Base-by-base conservation (phyloP, 2,329 filamentous ascomycete genomes). In the Xylaria multiplex region DNA sequence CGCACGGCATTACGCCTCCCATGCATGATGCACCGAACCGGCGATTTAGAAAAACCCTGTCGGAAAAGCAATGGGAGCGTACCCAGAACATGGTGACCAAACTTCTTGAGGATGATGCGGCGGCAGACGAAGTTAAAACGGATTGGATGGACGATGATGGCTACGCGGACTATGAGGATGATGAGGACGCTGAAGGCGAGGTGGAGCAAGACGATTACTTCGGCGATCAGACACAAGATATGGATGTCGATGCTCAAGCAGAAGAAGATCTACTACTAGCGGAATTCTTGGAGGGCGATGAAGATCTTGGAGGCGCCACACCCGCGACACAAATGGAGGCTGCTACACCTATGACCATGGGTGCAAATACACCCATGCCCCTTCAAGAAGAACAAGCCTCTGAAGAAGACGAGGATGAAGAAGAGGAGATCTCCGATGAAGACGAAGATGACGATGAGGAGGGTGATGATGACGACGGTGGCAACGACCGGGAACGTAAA, bases 11-110 rank as follows among this genome's bases (percentile, higher is more conserved):
- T 22, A 96, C 93, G 1, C 93, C 93, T 5, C 93, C 93, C 0
- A 92, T 97, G 89, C 91, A 93, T 75, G 93, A 92, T 81, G 93
- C 91, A 49, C 85, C 92, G 49, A 93, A 93, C 77, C 88, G 92
- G 32, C 87, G 93, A 37, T 97, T 97, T 79, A 88, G 93, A 64
- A 93, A 94, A 75, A 89, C 93, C 2, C 87, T 95, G 59, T 93
- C 90, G 66, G 90, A 93, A 64, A 90, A 93, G 66, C 92, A 94
- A 70, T 94, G 96, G 68, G 91, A 95, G 76, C 90, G 93, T 71
- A 93, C 95, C 56, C 93, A 97, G 75, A 88, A 89, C 62, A 88
- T 92, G 71, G 92, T 96, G 40, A 88, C 93, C 69, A 85, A 90
- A 50, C 81, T 97, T 40, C 83, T 96, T 3, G 85, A 85, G 50